phyloP scores from a whole-genome alignment of 2,329 filamentous ascomycete species.

The Trichoderma sp. region DNA sequence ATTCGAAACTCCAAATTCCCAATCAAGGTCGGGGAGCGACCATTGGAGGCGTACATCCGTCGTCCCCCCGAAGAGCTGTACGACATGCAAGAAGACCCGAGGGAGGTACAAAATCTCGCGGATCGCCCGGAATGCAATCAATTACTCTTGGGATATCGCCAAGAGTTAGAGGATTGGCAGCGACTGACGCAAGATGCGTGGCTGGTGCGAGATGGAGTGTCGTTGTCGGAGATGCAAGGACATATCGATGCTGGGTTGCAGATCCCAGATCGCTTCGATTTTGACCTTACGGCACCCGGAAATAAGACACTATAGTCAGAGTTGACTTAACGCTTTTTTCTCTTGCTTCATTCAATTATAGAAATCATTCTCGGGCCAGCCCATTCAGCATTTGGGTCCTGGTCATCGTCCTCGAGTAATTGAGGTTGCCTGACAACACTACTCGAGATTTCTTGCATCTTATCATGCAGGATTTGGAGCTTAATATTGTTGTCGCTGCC shows the following conservation, averaged over 20 bases:
- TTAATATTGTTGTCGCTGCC: slow-evolving; percentile 20
- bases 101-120: slow-evolving; percentile 6
- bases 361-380: not conserved
- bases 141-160: not conserved
- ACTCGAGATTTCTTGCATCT: slow-evolving; percentile 19
- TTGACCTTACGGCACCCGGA: slow-evolving; percentile 4
- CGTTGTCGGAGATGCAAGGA: slow-evolving; percentile 19
- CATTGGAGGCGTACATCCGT: slow-evolving; percentile 16
- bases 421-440: slow-evolving; percentile 2
- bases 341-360: not conserved
- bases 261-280: slow-evolving; percentile 17
- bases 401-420: not conserved
- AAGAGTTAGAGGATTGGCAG: slow-evolving; percentile 13
- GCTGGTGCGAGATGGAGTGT: slow-evolving; percentile 12
- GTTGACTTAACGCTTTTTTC: not conserved
- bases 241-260: slow-evolving; percentile 12
- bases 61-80: slow-evolving; percentile 16
- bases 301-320: not conserved
- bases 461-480: slow-evolving; percentile 15
- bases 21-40: slow-evolving; percentile 10
- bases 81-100: slow-evolving; percentile 9
- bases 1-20: slow-evolving; percentile 8
- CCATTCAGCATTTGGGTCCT: not conserved
- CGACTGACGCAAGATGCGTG: slow-evolving; percentile 12
- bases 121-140: slow-evolving; percentile 7